These are phyloP conservation scores for Metarhizium robertsii DNA, from an alignment of 2,329 filamentous ascomycete species.

Conservation along the genomic window DNA sequence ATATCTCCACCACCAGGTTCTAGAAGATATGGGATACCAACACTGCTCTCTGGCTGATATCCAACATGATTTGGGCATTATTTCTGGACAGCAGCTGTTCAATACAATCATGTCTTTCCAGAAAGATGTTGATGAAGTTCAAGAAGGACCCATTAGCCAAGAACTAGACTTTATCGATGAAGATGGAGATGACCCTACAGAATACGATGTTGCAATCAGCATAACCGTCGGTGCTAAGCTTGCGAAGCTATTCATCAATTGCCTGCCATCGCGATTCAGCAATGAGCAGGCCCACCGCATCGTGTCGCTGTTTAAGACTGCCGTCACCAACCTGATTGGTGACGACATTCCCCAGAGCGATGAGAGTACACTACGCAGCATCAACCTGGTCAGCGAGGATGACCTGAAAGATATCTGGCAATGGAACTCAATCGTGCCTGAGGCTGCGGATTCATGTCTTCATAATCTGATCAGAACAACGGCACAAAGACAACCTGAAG, in stretches of 20 bases:
- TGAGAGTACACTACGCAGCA: background rate
- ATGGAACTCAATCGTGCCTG: constrained; percentile 2
- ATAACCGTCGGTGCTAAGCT: background rate
- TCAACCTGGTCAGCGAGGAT: background rate
- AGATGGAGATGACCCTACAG: constrained; percentile 13
- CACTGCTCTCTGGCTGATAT: constrained; percentile 38
- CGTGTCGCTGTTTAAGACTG: background rate
- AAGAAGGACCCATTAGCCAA: background rate
- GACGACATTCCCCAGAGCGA: background rate
- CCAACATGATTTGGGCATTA: constrained; percentile 22
- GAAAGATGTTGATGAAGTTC: constrained; percentile 5
- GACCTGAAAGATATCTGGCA: constrained; percentile 4
- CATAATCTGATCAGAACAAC: background rate
- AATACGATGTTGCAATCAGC: constrained; percentile 18
- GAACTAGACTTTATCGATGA: constrained; percentile 1
- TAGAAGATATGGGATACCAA: constrained; percentile 37
- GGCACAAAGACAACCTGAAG: constrained; percentile 1
- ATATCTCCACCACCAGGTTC: constrained; percentile 32
- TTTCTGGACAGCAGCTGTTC: constrained; percentile 15
- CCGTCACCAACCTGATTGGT: background rate
- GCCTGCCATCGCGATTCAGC: background rate
- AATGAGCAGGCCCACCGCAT: constrained; percentile 2
- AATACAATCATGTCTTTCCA: constrained; percentile 25
- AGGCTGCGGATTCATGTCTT: background rate
- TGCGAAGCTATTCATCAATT: constrained; percentile 1